Base-by-base conservation (phyloP, 2,329 filamentous ascomycete species). In the Hymenoscyphus repandus region DNA sequence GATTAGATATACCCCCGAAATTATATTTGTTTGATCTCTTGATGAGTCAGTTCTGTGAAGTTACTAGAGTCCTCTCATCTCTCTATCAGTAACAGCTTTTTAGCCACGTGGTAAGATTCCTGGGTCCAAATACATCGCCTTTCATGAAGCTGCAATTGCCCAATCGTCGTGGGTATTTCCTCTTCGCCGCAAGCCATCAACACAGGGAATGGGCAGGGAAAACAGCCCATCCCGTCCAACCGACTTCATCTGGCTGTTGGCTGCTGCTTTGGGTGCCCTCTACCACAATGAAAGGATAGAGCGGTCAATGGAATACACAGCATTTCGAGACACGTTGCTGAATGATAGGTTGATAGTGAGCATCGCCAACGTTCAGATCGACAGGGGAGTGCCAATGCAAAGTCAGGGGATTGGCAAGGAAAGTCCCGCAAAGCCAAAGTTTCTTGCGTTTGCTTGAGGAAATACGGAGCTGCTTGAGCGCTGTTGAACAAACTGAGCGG, bases 291-390 rank as follows among this genome's bases (percentile, higher is more conserved):
- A 32, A 9, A 22, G 17, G 15, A 15, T 10, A 27, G 42, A 51
- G 49, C 43, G 49, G 49, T 51, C 40, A 51, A 41, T 17, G 32
- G 31, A 20, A 37, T 30, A n/a, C 41, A 32, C 11, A n/a, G 34
- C 20, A 32, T 15, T 13, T 30, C 15, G 44, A 50, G 45, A 34
- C 58, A 60, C 58, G 56, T 60, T 60, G 47, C 52, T 34, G 41
- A 36, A 55, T 53, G 56, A 57, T 57, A 52, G 58, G 58, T 47
- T 49, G 51, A 38, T 44, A 57, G 31, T 27, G 47, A 11, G 22
- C 22, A 37, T 37, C 30, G 43, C 13, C 20, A 31, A 31, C 22
- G 7, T 32, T 43, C 9, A 27, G 40, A 43, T 30, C 20, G 40
- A 43, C 40, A 43, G 40, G 40, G 40, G 40, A 43, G 22, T 27